Percentiles rank a stretch among this genome's conserved stretches.
These are phyloP conservation scores for Blastocrithidia nonstop DNA, from an alignment of 208 protist genomes.

Conservation along the genomic window DNA sequence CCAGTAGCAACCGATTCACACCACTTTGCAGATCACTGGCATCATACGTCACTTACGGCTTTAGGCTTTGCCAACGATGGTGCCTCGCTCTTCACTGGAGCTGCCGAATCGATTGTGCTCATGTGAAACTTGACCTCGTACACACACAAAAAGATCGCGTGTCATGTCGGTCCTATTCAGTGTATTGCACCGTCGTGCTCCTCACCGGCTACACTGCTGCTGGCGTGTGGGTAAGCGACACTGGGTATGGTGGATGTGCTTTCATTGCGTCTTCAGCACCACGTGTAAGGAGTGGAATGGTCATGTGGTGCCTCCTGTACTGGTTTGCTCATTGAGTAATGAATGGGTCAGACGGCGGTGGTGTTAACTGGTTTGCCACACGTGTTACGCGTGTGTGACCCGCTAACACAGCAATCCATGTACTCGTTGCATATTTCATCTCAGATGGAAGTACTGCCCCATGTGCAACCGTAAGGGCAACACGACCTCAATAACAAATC, in stretches of 20 bases:
- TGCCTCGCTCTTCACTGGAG: constrained; percentile 55
- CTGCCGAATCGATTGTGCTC: constrained; percentile 43
- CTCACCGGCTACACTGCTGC: constrained; percentile 26
- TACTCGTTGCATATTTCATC: constrained; percentile 81
- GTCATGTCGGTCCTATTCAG: constrained; percentile 20
- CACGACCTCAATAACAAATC: too few relatives aligned
- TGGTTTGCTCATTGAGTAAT: constrained; percentile 54
- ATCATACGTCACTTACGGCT: constrained; percentile 68
- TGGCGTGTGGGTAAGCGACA: constrained; percentile 48
- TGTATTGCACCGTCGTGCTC: constrained; percentile 15
- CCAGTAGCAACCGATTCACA: constrained; percentile 30
- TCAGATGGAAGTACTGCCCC: constrained; percentile 69
- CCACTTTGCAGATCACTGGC: constrained; percentile 80
- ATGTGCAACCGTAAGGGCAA: constrained; percentile 37
- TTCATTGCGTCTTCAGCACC: constrained; percentile 34
- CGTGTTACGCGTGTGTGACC: constrained; percentile 72
- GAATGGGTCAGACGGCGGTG: constrained; percentile 53
- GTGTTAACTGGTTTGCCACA: constrained; percentile 66
- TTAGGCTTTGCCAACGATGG: constrained; percentile 60
- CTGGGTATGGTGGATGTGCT: constrained; percentile 52
- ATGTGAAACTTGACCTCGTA: constrained; percentile 9
- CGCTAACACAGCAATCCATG: constrained; percentile 68
- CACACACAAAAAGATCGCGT: constrained; percentile 29
- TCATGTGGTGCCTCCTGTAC: constrained; percentile 35
- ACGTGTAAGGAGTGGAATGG: constrained; percentile 75